Conservation (phyloP, 305 asterid genomes). For the Fraxinus platypoda region DNA sequence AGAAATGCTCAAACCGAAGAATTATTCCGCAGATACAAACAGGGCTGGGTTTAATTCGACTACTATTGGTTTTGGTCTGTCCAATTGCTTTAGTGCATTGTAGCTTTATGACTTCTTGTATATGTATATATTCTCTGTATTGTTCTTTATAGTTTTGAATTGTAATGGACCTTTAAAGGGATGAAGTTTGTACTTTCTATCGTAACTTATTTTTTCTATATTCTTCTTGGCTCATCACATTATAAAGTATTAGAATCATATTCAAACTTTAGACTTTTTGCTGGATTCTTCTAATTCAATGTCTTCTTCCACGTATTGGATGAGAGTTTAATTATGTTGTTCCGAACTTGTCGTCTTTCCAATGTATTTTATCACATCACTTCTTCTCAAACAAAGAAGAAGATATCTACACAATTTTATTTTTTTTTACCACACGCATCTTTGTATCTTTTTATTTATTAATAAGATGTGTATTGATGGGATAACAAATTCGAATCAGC, state of each 20-base stretch:
- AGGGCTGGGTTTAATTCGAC: constrained; percentile 52
- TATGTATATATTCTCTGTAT: not conserved
- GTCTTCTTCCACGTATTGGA: not conserved
- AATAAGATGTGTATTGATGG: no score
- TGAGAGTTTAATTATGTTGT: not conserved
- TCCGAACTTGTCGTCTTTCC: not conserved
- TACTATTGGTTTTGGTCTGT: not conserved
- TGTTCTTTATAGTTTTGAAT: constrained; percentile 1
- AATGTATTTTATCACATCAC: no score
- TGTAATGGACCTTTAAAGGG: not conserved
- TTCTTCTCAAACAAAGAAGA: not conserved
- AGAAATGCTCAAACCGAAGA: constrained; percentile 72
- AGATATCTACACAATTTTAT: not conserved
- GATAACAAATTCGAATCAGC: no score
- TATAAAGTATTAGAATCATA: constrained; percentile 8
- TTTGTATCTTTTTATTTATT: no score
- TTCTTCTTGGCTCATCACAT: not conserved
- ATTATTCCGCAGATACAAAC: constrained; percentile 58
- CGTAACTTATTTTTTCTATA: not conserved
- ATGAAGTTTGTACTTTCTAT: not conserved
- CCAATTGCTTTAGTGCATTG: not conserved
- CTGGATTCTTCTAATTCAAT: not conserved
- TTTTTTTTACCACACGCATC: no score
- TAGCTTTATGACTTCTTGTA: not conserved
- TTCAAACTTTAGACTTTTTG: not conserved